Conservation (phyloP, 345 rosid species). For the Eucalyptus polybractea region DNA sequence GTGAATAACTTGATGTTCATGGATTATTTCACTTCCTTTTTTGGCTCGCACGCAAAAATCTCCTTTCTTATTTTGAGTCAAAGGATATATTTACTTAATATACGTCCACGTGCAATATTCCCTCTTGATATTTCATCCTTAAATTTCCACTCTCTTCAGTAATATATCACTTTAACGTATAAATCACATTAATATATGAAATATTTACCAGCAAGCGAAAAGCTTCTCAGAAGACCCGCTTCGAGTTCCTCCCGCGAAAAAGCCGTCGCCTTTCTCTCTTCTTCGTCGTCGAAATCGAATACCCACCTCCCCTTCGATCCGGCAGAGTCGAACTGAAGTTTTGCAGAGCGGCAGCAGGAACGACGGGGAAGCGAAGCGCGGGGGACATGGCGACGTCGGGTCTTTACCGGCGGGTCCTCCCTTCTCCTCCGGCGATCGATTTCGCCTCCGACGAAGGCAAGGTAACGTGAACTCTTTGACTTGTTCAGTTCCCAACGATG, state of each 20-base stretch:
- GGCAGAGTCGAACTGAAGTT: background rate
- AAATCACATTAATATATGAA: background rate
- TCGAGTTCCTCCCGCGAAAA: background rate
- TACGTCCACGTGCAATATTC: background rate
- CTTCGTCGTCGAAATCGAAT: background rate
- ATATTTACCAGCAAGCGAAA: background rate
- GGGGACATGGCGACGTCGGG: conserved; percentile 46
- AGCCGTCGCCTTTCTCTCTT: background rate
- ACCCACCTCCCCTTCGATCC: background rate
- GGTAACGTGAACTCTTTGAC: conserved; percentile 2
- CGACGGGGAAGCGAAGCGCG: background rate
- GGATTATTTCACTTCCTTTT: too few species aligned
- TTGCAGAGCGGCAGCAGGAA: background rate
- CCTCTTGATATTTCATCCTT: too few species aligned
- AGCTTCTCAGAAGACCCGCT: background rate
- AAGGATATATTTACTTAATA: too few species aligned
- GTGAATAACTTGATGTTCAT: too few species aligned
- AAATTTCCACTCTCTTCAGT: too few species aligned
- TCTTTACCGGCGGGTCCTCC: conserved; percentile 46
- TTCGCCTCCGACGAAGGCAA: conserved; percentile 74
- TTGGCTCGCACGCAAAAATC: too few species aligned
- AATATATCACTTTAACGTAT: too few species aligned
- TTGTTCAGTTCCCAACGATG: background rate
- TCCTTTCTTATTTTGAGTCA: too few species aligned
- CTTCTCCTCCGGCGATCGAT: conserved; percentile 73